A percentile compares a stretch with the other conserved stretches of the same genome.
Conservation (phyloP, 1,284 basidiomycete species). For the Ceratobasidium sp. region DNA sequence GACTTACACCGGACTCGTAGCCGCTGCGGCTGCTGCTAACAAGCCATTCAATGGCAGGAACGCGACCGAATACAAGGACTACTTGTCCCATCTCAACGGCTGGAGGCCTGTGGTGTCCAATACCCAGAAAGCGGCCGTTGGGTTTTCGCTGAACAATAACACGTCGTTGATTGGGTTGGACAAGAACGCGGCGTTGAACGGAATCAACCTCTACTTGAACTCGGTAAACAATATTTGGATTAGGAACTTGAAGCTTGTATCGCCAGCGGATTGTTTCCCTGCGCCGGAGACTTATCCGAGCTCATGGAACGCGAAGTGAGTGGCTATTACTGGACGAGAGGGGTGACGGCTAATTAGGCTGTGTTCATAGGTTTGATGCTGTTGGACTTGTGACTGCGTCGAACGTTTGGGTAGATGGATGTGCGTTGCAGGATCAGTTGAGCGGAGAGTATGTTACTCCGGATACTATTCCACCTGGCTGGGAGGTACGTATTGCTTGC, state of each 20-base stretch:
- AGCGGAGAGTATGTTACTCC: constrained; percentile 36
- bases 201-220: constrained; percentile 37
- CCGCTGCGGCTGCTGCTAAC: constrained; percentile 23
- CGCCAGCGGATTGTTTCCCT: constrained; percentile 42
- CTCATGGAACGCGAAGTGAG: constrained; percentile 44
- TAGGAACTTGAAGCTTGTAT: constrained; percentile 36
- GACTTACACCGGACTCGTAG: constrained; percentile 9
- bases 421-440: constrained; percentile 36
- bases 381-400: constrained; percentile 39
- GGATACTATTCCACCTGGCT: constrained; percentile 33
- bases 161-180: constrained; percentile 34
- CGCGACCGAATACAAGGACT: constrained; percentile 29
- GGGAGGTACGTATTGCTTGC: constrained; percentile 21
- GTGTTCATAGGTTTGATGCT: constrained; percentile 27
- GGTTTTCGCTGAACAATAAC: constrained; percentile 23
- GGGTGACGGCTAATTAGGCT: background rate
- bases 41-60: constrained; percentile 10
- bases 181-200: constrained; percentile 26
- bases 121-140: constrained; percentile 37
- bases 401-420: constrained; percentile 43
- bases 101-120: constrained; percentile 39
- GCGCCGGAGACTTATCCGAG: constrained; percentile 39
- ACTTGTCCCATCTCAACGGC: constrained; percentile 20
- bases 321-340: no score
- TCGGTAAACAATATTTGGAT: constrained; percentile 42